phyloP scores from a whole-genome alignment of 73 alveolate species.

The Diophrys sp. region DNA sequence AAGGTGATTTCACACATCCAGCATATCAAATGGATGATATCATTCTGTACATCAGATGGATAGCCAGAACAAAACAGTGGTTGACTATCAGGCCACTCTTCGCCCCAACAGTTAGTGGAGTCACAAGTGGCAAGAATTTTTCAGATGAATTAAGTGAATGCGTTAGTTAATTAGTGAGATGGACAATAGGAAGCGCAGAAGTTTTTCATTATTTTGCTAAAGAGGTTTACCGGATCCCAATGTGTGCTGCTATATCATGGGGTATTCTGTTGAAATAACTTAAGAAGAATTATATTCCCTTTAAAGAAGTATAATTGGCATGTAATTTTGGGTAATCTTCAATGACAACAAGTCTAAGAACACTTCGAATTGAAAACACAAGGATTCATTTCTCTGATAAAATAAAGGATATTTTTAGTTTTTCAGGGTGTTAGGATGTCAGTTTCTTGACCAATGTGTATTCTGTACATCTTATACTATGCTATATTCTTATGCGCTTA shows the following conservation, averaged over 20 bases:
- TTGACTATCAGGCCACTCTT: conserved; percentile 25
- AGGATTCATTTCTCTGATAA: too few species aligned
- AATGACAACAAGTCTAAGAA: too few species aligned
- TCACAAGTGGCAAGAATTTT: conserved; percentile 40
- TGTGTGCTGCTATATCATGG: neutral
- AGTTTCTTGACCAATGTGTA: too few species aligned
- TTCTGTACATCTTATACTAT: neutral
- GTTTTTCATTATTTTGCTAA: conserved; percentile 48
- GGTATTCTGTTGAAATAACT: too few species aligned
- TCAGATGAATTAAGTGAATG: conserved; percentile 43
- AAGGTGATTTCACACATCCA: conserved; percentile 56
- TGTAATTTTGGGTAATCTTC: too few species aligned
- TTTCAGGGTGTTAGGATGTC: too few species aligned
- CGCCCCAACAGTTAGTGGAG: conserved; percentile 57
- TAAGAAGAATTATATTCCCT: too few species aligned
- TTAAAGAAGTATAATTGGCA: too few species aligned
- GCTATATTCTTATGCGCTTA: neutral
- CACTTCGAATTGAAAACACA: too few species aligned
- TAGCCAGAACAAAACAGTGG: neutral
- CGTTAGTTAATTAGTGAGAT: conserved; percentile 47
- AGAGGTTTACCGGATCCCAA: neutral
- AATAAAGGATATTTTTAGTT: too few species aligned
- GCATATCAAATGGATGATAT: conserved; percentile 58
- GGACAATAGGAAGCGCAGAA: conserved; percentile 63
- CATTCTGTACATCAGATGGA: conserved; percentile 58